Conservation (phyloP, 768 basidiomycete genomes). For the Suillus americanus region DNA sequence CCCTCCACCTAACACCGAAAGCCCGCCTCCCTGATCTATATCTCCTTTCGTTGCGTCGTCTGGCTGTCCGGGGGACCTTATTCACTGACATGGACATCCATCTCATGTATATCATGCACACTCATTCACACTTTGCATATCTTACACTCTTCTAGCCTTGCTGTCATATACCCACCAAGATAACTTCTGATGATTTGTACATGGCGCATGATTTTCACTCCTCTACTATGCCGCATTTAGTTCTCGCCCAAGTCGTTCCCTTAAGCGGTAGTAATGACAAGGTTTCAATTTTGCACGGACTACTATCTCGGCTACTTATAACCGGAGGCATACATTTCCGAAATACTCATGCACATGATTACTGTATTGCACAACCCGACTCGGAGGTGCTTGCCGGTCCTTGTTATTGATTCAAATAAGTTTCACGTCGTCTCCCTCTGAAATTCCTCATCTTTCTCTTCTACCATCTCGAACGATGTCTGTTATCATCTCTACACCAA, state of each 20-base stretch:
- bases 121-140: constrained; percentile 22
- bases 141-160: constrained; percentile 11
- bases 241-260: neutral
- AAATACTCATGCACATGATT: constrained; percentile 2
- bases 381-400: neutral
- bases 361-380: neutral
- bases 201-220: neutral
- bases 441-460: neutral
- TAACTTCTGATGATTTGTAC: constrained; percentile 19
- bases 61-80: neutral
- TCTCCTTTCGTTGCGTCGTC: neutral
- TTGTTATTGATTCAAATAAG: constrained; percentile 7
- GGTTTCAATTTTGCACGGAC: neutral
- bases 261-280: neutral
- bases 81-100: constrained; percentile 26
- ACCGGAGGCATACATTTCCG: neutral
- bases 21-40: constrained; percentile 6
- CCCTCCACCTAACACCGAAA: constrained; percentile 17
- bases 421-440: constrained; percentile 1
- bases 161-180: constrained; percentile 26
- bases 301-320: neutral
- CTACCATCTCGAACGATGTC: constrained; percentile 42
- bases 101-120: constrained; percentile 32
- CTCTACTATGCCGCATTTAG: neutral
- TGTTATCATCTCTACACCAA: constrained; percentile 75